Evolutionary conservation across 305 asterid species (phyloP).

Genomic region (Fraxinus floribunda): DNA sequence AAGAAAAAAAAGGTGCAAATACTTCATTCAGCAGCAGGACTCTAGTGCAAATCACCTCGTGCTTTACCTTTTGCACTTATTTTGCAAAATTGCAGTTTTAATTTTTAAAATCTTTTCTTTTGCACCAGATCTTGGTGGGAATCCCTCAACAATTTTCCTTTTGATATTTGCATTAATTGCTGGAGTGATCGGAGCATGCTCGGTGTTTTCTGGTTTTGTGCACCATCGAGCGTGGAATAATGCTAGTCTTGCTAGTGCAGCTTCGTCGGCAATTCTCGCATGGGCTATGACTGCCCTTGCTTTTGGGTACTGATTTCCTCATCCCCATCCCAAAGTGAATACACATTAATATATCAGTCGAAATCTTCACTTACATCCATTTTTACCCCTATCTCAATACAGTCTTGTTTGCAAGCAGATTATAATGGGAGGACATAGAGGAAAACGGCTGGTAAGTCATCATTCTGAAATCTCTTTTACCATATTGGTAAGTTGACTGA

Average conservation of each 20-base stretch:
- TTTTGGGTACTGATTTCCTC: constrained; percentile 51
- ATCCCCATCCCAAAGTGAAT: neutral
- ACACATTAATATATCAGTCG: neutral
- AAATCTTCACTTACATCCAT: neutral
- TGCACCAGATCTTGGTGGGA: constrained; percentile 70
- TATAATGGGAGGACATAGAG: constrained; percentile 74
- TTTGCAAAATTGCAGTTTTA: neutral
- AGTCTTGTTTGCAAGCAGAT: constrained; percentile 87
- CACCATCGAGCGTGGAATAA: constrained; percentile 56
- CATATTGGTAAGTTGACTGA: neutral
- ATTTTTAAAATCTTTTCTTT: neutral
- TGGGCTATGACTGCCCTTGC: constrained; percentile 64
- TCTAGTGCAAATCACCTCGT: neutral
- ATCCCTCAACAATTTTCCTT: constrained; percentile 60
- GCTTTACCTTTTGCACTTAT: neutral
- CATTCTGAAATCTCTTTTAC: neutral
- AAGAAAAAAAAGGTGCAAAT: too few species aligned
- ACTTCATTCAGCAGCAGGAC: neutral
- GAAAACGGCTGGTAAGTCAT: constrained; percentile 67
- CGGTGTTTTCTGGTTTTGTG: constrained; percentile 45
- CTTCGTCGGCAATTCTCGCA: constrained; percentile 51
- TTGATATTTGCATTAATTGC: constrained; percentile 56
- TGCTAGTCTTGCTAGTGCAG: constrained; percentile 51
- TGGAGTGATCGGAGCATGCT: constrained; percentile 59
- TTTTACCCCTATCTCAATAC: constrained; percentile 9